Evolutionary conservation across 2,329 filamentous ascomycete genomes (phyloP), one percentile per base, ranked within the genome.

Genomic region (Podosphaera aphanis): DNA sequence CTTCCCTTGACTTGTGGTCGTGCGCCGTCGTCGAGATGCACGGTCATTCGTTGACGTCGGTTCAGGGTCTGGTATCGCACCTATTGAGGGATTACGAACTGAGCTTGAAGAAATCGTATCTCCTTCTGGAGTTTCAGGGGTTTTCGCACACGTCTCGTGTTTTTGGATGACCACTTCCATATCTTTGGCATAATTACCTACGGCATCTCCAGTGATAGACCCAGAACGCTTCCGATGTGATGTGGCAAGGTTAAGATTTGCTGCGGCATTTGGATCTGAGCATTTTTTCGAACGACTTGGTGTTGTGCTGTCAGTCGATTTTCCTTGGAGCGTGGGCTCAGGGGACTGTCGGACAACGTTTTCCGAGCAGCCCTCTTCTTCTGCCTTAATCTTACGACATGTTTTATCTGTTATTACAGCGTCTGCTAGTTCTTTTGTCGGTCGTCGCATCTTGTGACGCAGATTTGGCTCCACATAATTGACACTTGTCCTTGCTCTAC

Each of bases 401-500:
- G 47, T 65, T 55, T 69, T 75, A 52, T 79, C 71, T n/a, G 71
- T 74, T 10, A 70, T 62, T 13, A 88, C 81, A 1, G 81, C 82
- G 59, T 85, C 80, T 31, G 79, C 72, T 8, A 86, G 62, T 51
- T 83, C 74, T 57, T 83, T 83, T 1, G 78, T 81, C 19, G 83
- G 81, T 48, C 83, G 71, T 48, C 83, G 72, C 82, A 90, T 86
- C 63, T 90, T 90, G 57, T 78, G 79, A 50, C 79, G 71, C 37
- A 90, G 65, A 55, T 81, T 88, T 1, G 83, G 83, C 59, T 88
- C 81, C 10, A 81, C 79, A 59, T 90, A 90, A 63, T 80, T 88
- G 49, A 90, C 71, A 43, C 75, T 68, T 10, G 73, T 64, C 54
- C 79, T 69, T 42, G 74, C 73, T 51, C 83, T 71, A 52, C 83